Conservation (phyloP, 169 alveolate species). For the Pseudocohnilembus persalinus region DNA sequence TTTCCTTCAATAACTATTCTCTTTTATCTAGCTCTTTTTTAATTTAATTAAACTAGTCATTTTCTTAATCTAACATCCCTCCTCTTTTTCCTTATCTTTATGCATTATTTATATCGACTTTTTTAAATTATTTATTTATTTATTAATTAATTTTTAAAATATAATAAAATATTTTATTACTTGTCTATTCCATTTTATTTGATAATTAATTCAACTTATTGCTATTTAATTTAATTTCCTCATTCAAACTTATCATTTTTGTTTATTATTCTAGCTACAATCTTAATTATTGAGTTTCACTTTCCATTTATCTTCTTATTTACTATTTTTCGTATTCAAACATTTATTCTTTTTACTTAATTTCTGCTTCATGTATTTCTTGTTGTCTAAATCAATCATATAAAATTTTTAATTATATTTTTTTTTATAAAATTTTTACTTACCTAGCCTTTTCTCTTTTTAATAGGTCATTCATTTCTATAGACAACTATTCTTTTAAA, state of each 20-base stretch:
- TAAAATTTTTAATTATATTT: not conserved
- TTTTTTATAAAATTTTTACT: not conserved
- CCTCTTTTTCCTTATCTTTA: not conserved
- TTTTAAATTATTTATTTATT: not conserved
- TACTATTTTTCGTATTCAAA: constrained; percentile 14
- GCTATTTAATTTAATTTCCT: not conserved
- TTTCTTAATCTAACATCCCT: not conserved
- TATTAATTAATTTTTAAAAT: not conserved
- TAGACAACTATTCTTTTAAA: not conserved
- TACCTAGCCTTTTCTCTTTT: not conserved
- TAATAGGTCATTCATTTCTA: not conserved
- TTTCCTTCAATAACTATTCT: not conserved
- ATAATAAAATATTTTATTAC: not conserved
- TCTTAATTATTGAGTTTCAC: not conserved
- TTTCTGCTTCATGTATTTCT: constrained; percentile 2
- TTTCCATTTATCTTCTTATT: not conserved
- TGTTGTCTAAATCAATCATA: constrained; percentile 1
- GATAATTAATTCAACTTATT: not conserved
- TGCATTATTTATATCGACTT: not conserved
- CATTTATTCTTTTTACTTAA: not conserved
- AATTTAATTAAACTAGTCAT: not conserved
- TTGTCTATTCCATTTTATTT: not conserved
- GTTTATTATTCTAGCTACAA: not conserved
- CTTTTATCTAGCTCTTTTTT: not conserved
- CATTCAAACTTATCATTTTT: not conserved